These are phyloP conservation scores for Trichoderma aggressivum DNA, from an alignment of 2,329 filamentous ascomycete genomes.

Conservation along the genomic window DNA sequence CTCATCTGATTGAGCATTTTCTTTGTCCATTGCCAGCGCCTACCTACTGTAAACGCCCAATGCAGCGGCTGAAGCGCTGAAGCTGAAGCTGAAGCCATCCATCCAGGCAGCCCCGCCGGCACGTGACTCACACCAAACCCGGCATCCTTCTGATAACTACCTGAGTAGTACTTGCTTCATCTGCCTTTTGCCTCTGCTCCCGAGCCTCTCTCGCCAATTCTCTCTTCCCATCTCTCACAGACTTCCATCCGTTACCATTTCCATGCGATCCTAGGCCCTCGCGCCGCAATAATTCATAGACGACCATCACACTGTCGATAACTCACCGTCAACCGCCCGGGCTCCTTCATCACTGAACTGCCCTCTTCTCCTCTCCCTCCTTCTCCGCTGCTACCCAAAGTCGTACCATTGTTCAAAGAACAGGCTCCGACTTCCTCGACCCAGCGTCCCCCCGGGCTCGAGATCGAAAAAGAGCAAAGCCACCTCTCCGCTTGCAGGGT, in stretches of 20 bases:
- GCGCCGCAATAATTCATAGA: conserved; percentile 13
- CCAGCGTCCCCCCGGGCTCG: not conserved
- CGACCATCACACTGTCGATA: conserved; percentile 2
- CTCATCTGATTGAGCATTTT: too few relatives aligned
- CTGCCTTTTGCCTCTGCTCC: conserved; percentile 13
- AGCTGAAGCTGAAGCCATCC: too few relatives aligned
- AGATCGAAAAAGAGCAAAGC: conserved; percentile 5
- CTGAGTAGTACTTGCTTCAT: conserved; percentile 27
- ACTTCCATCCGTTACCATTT: not conserved
- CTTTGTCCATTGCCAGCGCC: not conserved
- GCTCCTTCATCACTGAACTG: conserved; percentile 14
- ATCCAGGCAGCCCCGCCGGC: conserved; percentile 31
- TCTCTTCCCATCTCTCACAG: conserved; percentile 6
- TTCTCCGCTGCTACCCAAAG: conserved; percentile 11
- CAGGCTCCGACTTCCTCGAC: not conserved
- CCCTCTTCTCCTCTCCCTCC: not conserved
- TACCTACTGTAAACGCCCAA: not conserved
- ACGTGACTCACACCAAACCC: conserved; percentile 32
- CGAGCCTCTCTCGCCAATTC: conserved; percentile 5
- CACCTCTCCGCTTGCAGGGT: conserved; percentile 16
- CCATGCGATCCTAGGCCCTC: conserved; percentile 10
- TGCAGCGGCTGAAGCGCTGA: not conserved
- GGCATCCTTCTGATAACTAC: conserved; percentile 26
- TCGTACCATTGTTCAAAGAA: conserved; percentile 7
- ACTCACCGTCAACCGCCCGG: not conserved